Evolutionary conservation across 2,329 filamentous ascomycete species (phyloP).

Genomic region (Pseudogymnoascus sp.): DNA sequence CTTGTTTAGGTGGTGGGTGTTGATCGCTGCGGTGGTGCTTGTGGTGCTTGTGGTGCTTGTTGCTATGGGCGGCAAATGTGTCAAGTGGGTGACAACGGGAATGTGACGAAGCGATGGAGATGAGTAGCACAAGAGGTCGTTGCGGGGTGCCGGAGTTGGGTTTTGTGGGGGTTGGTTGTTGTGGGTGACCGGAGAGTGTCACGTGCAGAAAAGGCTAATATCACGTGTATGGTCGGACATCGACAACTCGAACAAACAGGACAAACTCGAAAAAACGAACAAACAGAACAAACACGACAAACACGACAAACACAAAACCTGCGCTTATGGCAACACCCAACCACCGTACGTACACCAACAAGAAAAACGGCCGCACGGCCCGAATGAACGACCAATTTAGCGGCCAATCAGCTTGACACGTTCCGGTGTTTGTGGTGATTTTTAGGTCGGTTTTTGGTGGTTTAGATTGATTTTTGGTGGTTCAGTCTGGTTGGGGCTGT

Average conservation of each 20-base stretch:
- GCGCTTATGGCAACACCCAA: background rate
- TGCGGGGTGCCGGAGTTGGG: background rate
- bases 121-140: background rate
- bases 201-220: background rate
- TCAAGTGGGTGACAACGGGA: background rate
- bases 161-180: background rate
- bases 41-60: background rate
- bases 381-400: background rate
- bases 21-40: background rate
- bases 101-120: background rate
- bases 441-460: background rate
- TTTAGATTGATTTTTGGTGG: background rate
- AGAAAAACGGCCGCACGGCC: background rate
- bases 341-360: background rate
- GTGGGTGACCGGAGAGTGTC: background rate
- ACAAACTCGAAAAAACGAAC: background rate
- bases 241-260: background rate
- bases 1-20: background rate
- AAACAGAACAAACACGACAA: background rate
- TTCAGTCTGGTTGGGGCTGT: background rate
- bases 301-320: background rate
- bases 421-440: background rate
- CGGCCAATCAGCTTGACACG: background rate
- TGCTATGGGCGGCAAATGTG: background rate
- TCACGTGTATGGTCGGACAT: background rate